Evolutionary conservation across 176 grass and related monocot species (phyloP).

Genomic region (Miscanthus lutarioriparius): DNA sequence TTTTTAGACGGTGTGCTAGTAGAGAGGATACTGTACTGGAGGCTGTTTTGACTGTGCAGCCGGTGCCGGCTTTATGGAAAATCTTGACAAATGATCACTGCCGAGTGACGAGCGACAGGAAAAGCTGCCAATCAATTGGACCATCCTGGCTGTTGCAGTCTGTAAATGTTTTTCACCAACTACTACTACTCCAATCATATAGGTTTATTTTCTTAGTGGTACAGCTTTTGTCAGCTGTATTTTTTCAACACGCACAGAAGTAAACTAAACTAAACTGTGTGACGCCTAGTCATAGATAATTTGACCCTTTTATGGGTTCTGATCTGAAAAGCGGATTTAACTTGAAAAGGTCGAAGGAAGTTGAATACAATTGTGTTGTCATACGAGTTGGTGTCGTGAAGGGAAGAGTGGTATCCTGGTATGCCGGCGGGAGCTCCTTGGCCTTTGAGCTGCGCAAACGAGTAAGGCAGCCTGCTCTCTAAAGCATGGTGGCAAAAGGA

Average conservation of each 20-base stretch:
- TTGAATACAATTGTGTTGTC: not conserved
- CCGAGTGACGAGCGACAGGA: not conserved
- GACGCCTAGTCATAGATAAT: no score
- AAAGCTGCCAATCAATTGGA: not conserved
- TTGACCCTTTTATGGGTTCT: no score
- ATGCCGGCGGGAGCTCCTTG: not conserved
- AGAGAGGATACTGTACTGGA: not conserved
- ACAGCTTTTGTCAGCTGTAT: no score
- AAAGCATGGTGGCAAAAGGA: not conserved
- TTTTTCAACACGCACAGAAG: no score
- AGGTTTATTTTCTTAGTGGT: no score
- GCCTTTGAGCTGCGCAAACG: not conserved
- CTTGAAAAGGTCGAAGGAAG: not conserved
- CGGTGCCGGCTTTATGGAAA: not conserved
- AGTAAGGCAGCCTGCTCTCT: not conserved
- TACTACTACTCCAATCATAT: no score
- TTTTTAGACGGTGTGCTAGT: no score
- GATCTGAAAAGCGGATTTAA: not conserved
- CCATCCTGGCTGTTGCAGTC: no score
- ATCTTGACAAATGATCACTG: constrained; percentile 5
- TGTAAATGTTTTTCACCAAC: no score
- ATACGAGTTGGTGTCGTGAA: no score
- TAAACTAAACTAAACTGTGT: no score
- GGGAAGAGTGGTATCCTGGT: not conserved
- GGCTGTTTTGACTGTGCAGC: not conserved